Conservation (phyloP, 164 flowering plant species). For the Sextonia rubra region DNA sequence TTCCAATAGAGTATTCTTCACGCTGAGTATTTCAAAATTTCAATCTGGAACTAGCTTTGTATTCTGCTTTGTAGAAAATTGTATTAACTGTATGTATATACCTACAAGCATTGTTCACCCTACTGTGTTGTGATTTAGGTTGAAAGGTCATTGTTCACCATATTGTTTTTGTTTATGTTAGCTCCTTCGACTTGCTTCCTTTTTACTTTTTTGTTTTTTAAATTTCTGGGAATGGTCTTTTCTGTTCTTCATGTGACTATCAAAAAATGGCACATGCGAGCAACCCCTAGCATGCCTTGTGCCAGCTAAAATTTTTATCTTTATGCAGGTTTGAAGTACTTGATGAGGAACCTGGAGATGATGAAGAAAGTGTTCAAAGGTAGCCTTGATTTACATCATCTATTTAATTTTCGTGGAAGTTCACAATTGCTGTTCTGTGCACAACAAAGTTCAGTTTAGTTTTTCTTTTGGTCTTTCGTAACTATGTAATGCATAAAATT, state of each 20-base stretch:
- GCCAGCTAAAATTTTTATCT: background rate
- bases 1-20: too few relatives aligned
- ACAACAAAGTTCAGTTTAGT: background rate
- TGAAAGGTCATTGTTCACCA: background rate
- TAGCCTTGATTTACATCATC: slow-evolving; percentile 16
- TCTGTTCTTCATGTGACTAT: background rate
- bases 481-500: background rate
- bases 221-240: background rate
- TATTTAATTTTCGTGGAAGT: background rate
- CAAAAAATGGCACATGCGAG: background rate
- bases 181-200: background rate
- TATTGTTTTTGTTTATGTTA: background rate
- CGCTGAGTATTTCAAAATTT: too few relatives aligned
- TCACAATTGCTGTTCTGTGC: background rate
- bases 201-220: background rate
- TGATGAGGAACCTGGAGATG: slow-evolving; percentile 99
- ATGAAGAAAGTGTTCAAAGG: slow-evolving; percentile 92
- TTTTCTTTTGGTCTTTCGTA: background rate
- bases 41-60: too few relatives aligned
- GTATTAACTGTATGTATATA: background rate
- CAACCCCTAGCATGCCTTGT: background rate
- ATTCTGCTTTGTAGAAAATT: background rate
- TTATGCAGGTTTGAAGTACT: slow-evolving; percentile 79
- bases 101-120: background rate
- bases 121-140: background rate